phyloP scores from a whole-genome alignment of 2,329 filamentous ascomycete genomes.

The Coniochaeta sp. region DNA sequence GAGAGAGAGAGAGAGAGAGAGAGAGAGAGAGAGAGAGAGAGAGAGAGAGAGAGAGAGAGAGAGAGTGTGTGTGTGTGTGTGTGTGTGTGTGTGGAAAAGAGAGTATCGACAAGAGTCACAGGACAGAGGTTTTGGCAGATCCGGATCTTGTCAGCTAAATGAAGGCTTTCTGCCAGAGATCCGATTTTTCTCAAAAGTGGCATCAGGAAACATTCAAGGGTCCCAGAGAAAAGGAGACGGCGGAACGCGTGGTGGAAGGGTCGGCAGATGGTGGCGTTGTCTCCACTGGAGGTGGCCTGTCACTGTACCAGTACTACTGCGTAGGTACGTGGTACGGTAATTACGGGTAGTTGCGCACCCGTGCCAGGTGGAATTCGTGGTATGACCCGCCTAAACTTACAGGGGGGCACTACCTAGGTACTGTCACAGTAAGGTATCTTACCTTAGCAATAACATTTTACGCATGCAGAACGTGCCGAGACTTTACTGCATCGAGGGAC shows the following conservation, averaged over 20 bases:
- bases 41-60: not conserved
- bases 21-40: not conserved
- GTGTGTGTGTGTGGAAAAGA: too few relatives aligned
- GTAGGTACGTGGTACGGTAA: too few relatives aligned
- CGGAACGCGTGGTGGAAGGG: slow-evolving; percentile 1
- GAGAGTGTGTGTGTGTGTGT: not conserved
- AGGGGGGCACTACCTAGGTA: too few relatives aligned
- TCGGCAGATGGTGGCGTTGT: slow-evolving; percentile 10
- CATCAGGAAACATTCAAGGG: not conserved
- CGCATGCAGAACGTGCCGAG: too few relatives aligned
- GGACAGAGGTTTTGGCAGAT: not conserved
- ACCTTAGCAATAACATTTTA: too few relatives aligned
- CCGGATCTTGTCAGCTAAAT: not conserved
- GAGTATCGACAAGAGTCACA: too few relatives aligned
- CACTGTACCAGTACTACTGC: not conserved
- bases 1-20: not conserved
- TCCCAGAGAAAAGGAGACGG: not conserved
- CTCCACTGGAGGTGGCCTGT: not conserved
- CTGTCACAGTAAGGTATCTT: too few relatives aligned
- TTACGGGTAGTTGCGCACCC: not conserved
- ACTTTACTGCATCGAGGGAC: too few relatives aligned
- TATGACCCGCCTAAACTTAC: not conserved
- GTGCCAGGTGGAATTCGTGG: not conserved
- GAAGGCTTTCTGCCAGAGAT: not conserved
- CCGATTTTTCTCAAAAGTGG: not conserved